A percentile compares a stretch with the other conserved stretches of the same genome.
Conservation (phyloP, 768 basidiomycete species). For the Megacollybia marginata region DNA sequence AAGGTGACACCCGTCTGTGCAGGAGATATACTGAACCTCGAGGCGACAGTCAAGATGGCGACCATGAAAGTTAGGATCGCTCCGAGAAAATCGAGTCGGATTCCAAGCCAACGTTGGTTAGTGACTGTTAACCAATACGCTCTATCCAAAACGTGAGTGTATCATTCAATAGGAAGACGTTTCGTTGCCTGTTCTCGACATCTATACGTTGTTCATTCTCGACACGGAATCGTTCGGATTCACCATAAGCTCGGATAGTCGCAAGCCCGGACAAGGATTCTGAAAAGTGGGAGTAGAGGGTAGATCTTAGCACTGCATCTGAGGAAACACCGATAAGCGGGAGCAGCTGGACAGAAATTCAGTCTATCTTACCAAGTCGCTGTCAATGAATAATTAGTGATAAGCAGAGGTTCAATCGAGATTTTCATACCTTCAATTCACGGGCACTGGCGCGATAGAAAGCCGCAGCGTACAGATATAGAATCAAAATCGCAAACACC, state of each 20-base stretch:
- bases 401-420: too few species aligned
- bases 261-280: constrained; percentile 86
- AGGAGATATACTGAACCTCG: constrained; percentile 71
- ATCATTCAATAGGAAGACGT: too few species aligned
- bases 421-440: constrained; percentile 87
- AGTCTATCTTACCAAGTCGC: constrained; percentile 40
- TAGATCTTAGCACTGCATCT: constrained; percentile 83
- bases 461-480: too few species aligned
- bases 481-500: constrained; percentile 46
- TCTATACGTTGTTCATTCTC: constrained; percentile 76
- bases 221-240: too few species aligned
- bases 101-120: constrained; percentile 88
- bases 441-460: constrained; percentile 83
- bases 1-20: constrained; percentile 77
- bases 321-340: constrained; percentile 4
- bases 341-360: not conserved
- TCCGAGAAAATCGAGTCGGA: constrained; percentile 86
- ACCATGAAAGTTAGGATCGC: constrained; percentile 59
- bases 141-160: constrained; percentile 25
- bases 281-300: constrained; percentile 87
- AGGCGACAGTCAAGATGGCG: too few species aligned
- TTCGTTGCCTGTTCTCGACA: constrained; percentile 82
- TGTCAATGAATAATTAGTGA: too few species aligned
- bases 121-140: constrained; percentile 85
- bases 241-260: too few species aligned